Evolutionary conservation across 2,329 filamentous ascomycete species (phyloP), one percentile per base, ranked within the genome.

Genomic region (Amphichorda felina): DNA sequence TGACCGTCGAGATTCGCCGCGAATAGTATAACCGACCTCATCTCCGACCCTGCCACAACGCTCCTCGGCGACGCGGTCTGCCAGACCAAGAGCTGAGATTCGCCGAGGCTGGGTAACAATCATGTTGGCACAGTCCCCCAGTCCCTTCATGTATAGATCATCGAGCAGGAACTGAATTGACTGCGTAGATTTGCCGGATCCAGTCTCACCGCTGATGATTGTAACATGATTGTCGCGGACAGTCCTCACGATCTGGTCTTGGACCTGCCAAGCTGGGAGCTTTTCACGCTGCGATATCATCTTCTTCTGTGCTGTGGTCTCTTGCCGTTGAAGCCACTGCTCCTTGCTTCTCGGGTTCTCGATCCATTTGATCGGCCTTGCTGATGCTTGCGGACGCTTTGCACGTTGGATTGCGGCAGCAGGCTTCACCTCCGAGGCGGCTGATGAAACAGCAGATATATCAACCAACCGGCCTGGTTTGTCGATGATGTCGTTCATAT

Each of bases 141-240:
- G 66, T 7, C 79, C 75, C 31, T 73, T 70, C 41, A 72, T 68
- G 47, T 95, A 94, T 43, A 96, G 64, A 47, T 96, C 85, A 49
- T 98, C 91, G 2, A 98, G 68, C 30, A 98, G 71, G 56, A 96
- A 98, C 55, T 98, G 91, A 24, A 96, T 86, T 3, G 86, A 91
- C 55, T 98, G 91, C 1, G 91, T 96, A 33, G 85, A 94, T 59
- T 98, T 98, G 51, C 91, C 91, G 14, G 86, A 94, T 36, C 91
- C 91, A 4, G 91, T 98, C 60, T 96, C 91, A 45, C 91, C 91
- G 30, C 88, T 93, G 47, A 98, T 91, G 49, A 98, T 95, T 1
- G 86, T 94, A 34, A 98, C 87, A 55, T 95, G 81, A 49, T 89
- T 77, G 4, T 69, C 63, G 29, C 70, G 70, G 33, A 98, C 83